Conservation (phyloP, 495 filamentous ascomycete species). For the Podospora comata region DNA sequence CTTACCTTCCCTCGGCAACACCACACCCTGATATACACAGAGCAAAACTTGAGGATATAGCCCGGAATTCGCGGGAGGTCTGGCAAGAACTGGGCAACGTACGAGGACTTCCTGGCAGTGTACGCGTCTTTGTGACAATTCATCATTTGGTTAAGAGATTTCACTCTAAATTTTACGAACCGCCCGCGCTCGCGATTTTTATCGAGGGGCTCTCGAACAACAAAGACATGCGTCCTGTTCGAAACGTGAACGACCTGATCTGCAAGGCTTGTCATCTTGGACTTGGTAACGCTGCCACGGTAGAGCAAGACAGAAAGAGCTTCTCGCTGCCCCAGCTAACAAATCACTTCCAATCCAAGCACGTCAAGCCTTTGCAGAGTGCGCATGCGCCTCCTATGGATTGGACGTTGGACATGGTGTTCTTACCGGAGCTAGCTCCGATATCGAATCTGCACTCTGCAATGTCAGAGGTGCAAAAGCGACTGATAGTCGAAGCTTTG, state of each 20-base stretch:
- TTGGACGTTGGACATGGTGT: slow-evolving; percentile 70
- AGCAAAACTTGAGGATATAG: slow-evolving; percentile 56
- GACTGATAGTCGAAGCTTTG: slow-evolving; percentile 57
- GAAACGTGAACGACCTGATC: slow-evolving; percentile 59
- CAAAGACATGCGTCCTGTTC: slow-evolving; percentile 62
- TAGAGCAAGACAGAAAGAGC: slow-evolving; percentile 45
- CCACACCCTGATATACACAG: slow-evolving; percentile 42
- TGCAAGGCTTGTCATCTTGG: slow-evolving; percentile 58
- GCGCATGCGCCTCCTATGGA: slow-evolving; percentile 40
- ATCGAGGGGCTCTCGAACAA: slow-evolving; percentile 64
- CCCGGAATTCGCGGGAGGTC: slow-evolving; percentile 55
- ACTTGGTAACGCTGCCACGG: slow-evolving; percentile 33
- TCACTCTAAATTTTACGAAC: slow-evolving; percentile 50
- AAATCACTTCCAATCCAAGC: slow-evolving; percentile 64
- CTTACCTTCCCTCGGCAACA: slow-evolving; percentile 20
- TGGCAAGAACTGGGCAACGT: slow-evolving; percentile 60
- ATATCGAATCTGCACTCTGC: slow-evolving; percentile 48
- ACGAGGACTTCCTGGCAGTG: slow-evolving; percentile 59
- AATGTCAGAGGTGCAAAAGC: slow-evolving; percentile 52
- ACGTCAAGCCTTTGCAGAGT: slow-evolving; percentile 42
- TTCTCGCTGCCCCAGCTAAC: slow-evolving; percentile 61
- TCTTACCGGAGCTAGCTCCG: slow-evolving; percentile 53
- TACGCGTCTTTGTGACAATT: slow-evolving; percentile 62
- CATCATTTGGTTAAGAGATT: slow-evolving; percentile 58
- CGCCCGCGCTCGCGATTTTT: slow-evolving; percentile 58